Evolutionary conservation across 345 rosid species (phyloP).

Genomic region (Boechera retrofracta): DNA sequence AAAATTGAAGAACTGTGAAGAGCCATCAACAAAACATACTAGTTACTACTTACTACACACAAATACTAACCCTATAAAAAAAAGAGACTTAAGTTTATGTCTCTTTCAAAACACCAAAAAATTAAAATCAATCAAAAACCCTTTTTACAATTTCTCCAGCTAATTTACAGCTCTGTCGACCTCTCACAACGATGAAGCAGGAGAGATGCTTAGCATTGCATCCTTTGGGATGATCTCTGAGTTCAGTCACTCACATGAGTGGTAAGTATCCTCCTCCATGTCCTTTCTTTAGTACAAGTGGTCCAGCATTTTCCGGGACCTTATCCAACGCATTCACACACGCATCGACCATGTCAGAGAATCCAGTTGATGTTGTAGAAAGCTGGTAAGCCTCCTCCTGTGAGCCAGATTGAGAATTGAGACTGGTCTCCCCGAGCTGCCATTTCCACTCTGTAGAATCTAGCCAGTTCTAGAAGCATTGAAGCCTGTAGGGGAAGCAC

Average conservation of each 20-base stretch:
- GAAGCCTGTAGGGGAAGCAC: slow-evolving; percentile 92
- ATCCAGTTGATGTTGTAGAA: slow-evolving; percentile 84
- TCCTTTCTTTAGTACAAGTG: slow-evolving; percentile 82
- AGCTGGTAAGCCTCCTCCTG: slow-evolving; percentile 91
- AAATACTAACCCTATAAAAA: slow-evolving; percentile 23
- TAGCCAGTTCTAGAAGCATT: slow-evolving; percentile 84
- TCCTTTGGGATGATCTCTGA: slow-evolving; percentile 26
- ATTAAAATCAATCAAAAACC: not conserved
- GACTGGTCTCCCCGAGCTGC: slow-evolving; percentile 96
- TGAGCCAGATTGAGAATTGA: slow-evolving; percentile 94
- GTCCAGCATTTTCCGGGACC: slow-evolving; percentile 79
- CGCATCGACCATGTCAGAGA: slow-evolving; percentile 61
- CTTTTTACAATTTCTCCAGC: slow-evolving; percentile 13
- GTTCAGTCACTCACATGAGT: slow-evolving; percentile 63
- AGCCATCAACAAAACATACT: slow-evolving; percentile 14
- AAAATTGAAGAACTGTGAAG: slow-evolving; percentile 24
- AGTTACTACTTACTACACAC: not conserved
- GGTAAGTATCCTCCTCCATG: slow-evolving; percentile 98
- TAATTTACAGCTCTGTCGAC: slow-evolving; percentile 30
- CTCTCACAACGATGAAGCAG: slow-evolving; percentile 35
- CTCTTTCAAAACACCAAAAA: slow-evolving; percentile 35
- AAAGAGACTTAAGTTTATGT: not conserved
- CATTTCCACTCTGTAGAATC: slow-evolving; percentile 84
- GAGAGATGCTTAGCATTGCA: slow-evolving; percentile 26
- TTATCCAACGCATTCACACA: slow-evolving; percentile 69